Evolutionary conservation across 2,329 filamentous ascomycete species (phyloP).

Genomic region (Gaeumannomyces tritici): DNA sequence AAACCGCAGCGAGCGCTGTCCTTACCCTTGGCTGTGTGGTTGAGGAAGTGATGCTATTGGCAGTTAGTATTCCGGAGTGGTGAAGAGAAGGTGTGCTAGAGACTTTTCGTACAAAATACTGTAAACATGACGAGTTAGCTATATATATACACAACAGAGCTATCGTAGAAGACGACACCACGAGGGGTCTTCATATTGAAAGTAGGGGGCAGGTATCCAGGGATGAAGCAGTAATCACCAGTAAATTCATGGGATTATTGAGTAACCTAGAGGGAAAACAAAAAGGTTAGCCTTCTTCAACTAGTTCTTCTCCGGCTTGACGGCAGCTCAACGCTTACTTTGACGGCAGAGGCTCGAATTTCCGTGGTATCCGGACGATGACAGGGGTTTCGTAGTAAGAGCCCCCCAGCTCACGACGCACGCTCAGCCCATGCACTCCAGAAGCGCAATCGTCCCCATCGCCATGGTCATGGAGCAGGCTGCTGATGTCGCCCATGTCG

Average conservation of each 20-base stretch:
- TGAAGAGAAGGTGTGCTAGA: not conserved
- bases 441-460: not conserved
- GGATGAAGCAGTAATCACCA: constrained; percentile 28
- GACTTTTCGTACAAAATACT: constrained; percentile 30
- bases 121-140: constrained; percentile 2
- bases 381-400: constrained; percentile 62
- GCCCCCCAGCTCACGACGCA: constrained; percentile 37
- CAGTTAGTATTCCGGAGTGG: not conserved
- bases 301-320: not conserved
- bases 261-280: constrained; percentile 26
- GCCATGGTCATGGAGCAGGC: not conserved
- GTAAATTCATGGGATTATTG: constrained; percentile 70
- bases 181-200: not conserved
- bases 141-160: not conserved
- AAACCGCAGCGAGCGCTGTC: too few species aligned
- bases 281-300: not conserved
- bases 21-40: constrained; percentile 55
- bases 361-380: constrained; percentile 42
- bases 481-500: not conserved
- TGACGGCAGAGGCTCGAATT: constrained; percentile 35
- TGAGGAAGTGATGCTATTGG: constrained; percentile 51
- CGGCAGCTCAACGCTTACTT: constrained; percentile 16
- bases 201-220: not conserved
- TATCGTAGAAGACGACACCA: not conserved
- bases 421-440: not conserved